Conservation (phyloP, 2,329 filamentous ascomycete species). For the Clonostachys byssicola region DNA sequence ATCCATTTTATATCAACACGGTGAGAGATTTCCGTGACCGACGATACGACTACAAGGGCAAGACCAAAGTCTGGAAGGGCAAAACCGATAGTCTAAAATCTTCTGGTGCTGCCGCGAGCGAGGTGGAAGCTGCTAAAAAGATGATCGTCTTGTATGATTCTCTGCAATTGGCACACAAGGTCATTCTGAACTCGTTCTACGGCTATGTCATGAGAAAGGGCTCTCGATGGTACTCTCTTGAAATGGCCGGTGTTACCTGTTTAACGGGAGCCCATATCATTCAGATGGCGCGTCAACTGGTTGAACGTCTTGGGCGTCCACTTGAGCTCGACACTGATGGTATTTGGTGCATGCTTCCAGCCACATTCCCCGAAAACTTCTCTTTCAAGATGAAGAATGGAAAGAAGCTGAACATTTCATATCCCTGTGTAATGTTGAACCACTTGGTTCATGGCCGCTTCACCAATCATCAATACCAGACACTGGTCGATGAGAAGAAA, state of each 20-base stretch:
- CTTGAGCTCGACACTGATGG: slow-evolving; percentile 96
- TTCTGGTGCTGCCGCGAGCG: slow-evolving; percentile 67
- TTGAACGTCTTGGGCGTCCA: slow-evolving; percentile 88
- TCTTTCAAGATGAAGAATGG: slow-evolving; percentile 90
- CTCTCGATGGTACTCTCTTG: slow-evolving; percentile 97
- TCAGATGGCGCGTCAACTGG: slow-evolving; percentile 88
- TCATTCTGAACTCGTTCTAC: slow-evolving; percentile 98
- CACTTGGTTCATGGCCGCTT: slow-evolving; percentile 92
- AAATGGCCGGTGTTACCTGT: slow-evolving; percentile 98
- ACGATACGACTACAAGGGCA: slow-evolving; percentile 96
- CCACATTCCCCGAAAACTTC: slow-evolving; percentile 95
- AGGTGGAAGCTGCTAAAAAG: slow-evolving; percentile 94
- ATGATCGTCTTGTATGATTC: slow-evolving; percentile 98
- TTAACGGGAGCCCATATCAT: slow-evolving; percentile 95
- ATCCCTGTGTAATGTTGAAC: slow-evolving; percentile 98
- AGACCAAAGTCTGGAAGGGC: slow-evolving; percentile 97
- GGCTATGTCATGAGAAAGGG: slow-evolving; percentile 99
- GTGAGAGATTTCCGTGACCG: slow-evolving; percentile 95
- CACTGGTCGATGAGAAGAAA: slow-evolving; percentile 69
- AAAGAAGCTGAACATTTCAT: slow-evolving; percentile 95
- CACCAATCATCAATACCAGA: slow-evolving; percentile 97
- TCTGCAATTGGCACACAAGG: slow-evolving; percentile 93
- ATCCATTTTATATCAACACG: slow-evolving; percentile 97
- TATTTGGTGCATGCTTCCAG: slow-evolving; percentile 99
- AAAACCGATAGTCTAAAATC: slow-evolving; percentile 87